These are phyloP conservation scores for Heliamphora pulchella DNA, from an alignment of 179 eudicot species.

Conservation along the genomic window DNA sequence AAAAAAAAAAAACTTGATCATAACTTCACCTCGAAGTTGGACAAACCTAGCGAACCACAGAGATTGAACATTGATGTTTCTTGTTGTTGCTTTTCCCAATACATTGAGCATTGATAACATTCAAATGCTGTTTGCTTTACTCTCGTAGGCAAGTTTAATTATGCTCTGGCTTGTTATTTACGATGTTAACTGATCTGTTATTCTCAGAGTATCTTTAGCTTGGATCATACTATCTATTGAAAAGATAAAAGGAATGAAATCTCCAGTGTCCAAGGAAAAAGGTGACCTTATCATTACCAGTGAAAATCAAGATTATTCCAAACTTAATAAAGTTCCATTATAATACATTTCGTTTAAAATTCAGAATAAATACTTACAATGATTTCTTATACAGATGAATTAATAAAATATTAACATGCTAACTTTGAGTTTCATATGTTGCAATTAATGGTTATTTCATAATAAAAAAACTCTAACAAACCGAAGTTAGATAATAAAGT, in stretches of 20 bases:
- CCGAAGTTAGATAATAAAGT: background rate
- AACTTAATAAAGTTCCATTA: background rate
- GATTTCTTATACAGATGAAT: background rate
- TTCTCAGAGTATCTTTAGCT: background rate
- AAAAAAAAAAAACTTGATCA: no score
- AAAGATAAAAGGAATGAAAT: no score
- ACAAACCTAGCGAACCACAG: no score
- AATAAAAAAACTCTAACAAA: background rate
- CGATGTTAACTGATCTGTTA: background rate
- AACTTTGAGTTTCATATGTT: background rate
- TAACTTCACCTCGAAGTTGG: no score
- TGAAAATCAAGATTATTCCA: background rate
- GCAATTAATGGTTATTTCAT: background rate
- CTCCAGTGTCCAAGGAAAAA: background rate
- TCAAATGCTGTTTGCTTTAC: background rate
- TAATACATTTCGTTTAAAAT: background rate
- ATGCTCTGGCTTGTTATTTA: background rate
- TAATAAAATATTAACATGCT: background rate
- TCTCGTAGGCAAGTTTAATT: background rate
- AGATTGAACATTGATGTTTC: background rate
- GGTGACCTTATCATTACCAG: background rate
- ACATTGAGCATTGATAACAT: background rate
- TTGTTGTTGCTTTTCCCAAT: background rate
- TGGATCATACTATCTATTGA: no score
- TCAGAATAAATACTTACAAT: background rate